Evolutionary conservation across 768 basidiomycete genomes (phyloP).

Genomic region (Termitomyces sp.): DNA sequence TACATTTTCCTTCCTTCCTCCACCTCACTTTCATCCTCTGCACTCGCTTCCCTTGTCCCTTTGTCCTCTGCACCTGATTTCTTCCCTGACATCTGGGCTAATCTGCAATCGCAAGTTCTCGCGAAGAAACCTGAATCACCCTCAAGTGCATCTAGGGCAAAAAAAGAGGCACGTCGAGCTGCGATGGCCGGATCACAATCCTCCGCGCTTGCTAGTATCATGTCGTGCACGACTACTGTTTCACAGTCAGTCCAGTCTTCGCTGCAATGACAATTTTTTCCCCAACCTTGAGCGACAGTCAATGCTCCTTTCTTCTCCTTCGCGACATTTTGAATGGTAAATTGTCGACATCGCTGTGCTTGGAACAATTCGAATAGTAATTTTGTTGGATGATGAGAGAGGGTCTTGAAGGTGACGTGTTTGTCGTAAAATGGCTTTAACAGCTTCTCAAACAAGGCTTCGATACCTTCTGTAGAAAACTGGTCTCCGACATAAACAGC

Average conservation of each 20-base stretch:
- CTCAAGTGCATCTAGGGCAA: conserved; percentile 66
- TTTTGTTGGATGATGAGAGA: conserved; percentile 75
- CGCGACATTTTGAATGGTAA: conserved; percentile 51
- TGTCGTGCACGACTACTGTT: conserved; percentile 64
- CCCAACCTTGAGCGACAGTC: conserved; percentile 4
- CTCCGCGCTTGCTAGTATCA: conserved; percentile 52
- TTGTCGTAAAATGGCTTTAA: conserved; percentile 76
- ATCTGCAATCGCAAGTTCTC: conserved; percentile 63
- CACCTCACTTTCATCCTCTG: conserved; percentile 9
- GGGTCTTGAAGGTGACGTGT: conserved; percentile 65
- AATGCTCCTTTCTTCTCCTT: conserved; percentile 3
- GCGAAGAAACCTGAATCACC: conserved; percentile 57
- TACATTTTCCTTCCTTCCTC: conserved; percentile 10
- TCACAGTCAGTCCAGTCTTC: neutral
- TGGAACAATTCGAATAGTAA: conserved; percentile 69
- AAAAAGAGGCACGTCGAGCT: conserved; percentile 52
- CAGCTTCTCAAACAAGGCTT: conserved; percentile 59
- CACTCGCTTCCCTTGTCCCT: conserved; percentile 12
- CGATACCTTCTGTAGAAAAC: conserved; percentile 54
- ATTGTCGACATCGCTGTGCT: conserved; percentile 62
- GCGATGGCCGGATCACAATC: conserved; percentile 48
- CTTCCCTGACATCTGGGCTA: conserved; percentile 31
- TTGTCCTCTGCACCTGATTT: conserved; percentile 21
- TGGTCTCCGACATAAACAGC: conserved; percentile 75
- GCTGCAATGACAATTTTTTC: neutral